A percentile compares a stretch with the other conserved stretches of the same genome.
Evolutionary conservation across 768 basidiomycete species (phyloP).

Genomic region (Termitomyces titanicus): DNA sequence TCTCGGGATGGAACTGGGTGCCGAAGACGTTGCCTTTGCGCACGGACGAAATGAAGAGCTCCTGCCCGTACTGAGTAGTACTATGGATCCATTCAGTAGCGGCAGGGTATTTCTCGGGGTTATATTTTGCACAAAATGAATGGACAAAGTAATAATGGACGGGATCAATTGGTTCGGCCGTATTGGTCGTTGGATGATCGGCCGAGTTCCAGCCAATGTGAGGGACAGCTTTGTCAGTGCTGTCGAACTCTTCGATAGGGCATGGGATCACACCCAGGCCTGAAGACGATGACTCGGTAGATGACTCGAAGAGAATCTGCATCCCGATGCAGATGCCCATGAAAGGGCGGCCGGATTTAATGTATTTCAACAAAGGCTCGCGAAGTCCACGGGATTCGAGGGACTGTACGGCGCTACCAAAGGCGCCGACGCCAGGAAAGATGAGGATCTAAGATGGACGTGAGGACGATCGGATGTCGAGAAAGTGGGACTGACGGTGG

Average conservation of each 20-base stretch:
- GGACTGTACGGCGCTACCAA: constrained; percentile 81
- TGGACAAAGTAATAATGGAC: constrained; percentile 96
- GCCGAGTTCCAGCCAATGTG: constrained; percentile 98
- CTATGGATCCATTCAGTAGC: constrained; percentile 78
- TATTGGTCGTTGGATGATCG: constrained; percentile 42
- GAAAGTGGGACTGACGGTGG: constrained; percentile 64
- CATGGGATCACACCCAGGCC: constrained; percentile 88
- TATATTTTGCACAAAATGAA: constrained; percentile 84
- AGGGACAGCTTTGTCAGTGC: constrained; percentile 81
- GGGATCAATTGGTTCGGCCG: constrained; percentile 45
- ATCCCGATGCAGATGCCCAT: constrained; percentile 99
- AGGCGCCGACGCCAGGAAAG: constrained; percentile 96
- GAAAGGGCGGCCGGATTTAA: constrained; percentile 86
- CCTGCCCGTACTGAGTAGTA: constrained; percentile 91
- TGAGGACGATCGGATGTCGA: constrained; percentile 11
- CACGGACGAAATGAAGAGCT: constrained; percentile 85
- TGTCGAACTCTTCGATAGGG: constrained; percentile 70
- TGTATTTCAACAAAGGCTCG: constrained; percentile 77
- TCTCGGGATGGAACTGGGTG: constrained; percentile 98
- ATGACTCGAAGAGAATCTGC: constrained; percentile 91
- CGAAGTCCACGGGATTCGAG: constrained; percentile 71
- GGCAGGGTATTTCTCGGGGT: constrained; percentile 47
- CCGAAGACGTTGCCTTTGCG: constrained; percentile 84
- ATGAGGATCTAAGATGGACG: constrained; percentile 69
- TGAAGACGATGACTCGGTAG: constrained; percentile 68